Base-by-base conservation (phyloP, 1,284 basidiomycete genomes). In the Sporisorium sorghi region DNA sequence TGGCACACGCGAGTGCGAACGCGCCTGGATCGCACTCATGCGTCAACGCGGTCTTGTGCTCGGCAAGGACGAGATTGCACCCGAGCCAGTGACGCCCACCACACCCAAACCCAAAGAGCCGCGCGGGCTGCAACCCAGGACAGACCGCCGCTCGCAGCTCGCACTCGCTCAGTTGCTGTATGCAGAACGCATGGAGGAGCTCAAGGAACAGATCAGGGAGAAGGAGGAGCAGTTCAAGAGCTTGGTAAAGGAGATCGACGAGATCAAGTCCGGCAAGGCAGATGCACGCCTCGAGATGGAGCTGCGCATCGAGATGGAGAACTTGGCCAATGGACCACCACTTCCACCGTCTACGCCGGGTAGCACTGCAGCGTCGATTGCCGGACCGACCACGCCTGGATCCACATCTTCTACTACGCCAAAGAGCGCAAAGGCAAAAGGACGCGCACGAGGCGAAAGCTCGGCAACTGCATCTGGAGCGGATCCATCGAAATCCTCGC, bases 121-220 rank as follows among this genome's bases (percentile, higher is more conserved):
- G 7, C 35, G 77, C 12, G 77, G 77, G 0, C 37, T 63, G 17
- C 67, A 76, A 39, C 76, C 75, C 1, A 43, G 66, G 2, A 76
- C 65, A 21, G 75, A 80, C 46, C 61, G 65, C 0, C 52, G 43
- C 6, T 71, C 70, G 43, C 81, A 83, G 63, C 73, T 83, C 1
- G 73, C 76, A 0, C 70, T 83, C 10, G 80, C 80, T 0, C 79
- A 81, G 44, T 48, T 73, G n/a, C 56, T 83, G 9, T 83, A 82
- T 39, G 81, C 77, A 8, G 79, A 81, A 44, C 57, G 80, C 9
- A 62, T 83, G 43, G 71, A 75, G 44, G 74, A 82, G 56, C 54
- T 83, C 15, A 73, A 73, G 24, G 74, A 77, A 23, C 58, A 73
- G 44, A 75, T 83, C 49, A 43, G 40, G 24, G 69, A 74, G 30